Percentiles rank a stretch among this genome's conserved stretches.
These are phyloP conservation scores for Fonsecaea multimorphosa DNA, from an alignment of 2,329 filamentous ascomycete genomes.

Conservation along the genomic window DNA sequence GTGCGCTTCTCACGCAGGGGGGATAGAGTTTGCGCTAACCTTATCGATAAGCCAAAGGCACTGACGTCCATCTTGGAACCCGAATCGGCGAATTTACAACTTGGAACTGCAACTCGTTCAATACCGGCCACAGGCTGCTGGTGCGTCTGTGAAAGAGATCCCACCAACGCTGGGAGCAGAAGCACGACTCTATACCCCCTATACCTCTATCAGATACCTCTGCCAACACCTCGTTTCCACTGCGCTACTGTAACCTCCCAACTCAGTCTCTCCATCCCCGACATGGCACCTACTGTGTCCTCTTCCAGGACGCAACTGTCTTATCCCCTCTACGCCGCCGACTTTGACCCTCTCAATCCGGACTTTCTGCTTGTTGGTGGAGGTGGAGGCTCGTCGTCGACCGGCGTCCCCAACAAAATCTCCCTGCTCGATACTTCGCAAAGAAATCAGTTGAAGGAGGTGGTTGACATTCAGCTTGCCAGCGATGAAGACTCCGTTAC, in stretches of 20 bases:
- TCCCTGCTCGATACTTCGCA: conserved; percentile 72
- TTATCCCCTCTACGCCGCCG: conserved; percentile 85
- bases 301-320: conserved; percentile 57
- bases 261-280: not conserved
- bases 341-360: conserved; percentile 82
- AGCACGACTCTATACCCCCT: not conserved
- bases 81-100: not conserved
- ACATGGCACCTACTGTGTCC: conserved; percentile 33
- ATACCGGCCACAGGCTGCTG: not conserved
- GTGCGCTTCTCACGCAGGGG: not conserved
- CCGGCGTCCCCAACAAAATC: conserved; percentile 86
- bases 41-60: conserved; percentile 18
- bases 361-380: conserved; percentile 80
- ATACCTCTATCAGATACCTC: not conserved
- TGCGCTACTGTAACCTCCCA: not conserved
- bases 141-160: not conserved
- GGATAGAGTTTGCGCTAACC: not conserved
- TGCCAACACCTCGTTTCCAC: not conserved
- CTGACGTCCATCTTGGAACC: conserved; percentile 2
- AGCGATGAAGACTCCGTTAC: conserved; percentile 88
- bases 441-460: conserved; percentile 67
- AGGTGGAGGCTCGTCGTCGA: conserved; percentile 81
- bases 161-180: not conserved
- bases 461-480: conserved; percentile 77
- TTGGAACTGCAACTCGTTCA: not conserved